These are phyloP conservation scores for Magnolia sinica DNA, from an alignment of 164 flowering plant genomes.

Conservation along the genomic window DNA sequence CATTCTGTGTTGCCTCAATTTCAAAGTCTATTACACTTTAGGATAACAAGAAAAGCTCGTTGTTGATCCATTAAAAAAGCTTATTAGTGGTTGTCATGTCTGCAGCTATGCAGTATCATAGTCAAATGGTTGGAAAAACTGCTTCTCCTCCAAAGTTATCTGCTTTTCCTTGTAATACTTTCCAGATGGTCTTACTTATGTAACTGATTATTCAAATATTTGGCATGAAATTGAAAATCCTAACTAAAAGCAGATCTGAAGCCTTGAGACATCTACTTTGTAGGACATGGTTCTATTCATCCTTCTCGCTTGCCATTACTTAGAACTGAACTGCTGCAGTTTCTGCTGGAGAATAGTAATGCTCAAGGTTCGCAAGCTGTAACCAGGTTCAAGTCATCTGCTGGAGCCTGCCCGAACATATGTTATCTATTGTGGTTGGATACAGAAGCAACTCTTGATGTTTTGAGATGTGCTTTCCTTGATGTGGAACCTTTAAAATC, in stretches of 20 bases:
- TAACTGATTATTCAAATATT: neutral
- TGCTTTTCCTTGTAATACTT: neutral
- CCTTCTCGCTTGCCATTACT: constrained; percentile 69
- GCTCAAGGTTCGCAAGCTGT: constrained; percentile 28
- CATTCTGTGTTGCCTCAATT: neutral
- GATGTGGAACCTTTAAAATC: constrained; percentile 38
- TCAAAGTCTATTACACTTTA: neutral
- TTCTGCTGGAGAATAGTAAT: constrained; percentile 62
- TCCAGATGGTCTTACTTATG: neutral
- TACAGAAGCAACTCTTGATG: constrained; percentile 88
- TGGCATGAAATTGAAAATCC: neutral
- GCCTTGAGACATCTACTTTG: constrained; percentile 16
- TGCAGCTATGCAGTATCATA: neutral
- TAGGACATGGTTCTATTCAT: constrained; percentile 86
- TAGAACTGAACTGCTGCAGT: constrained; percentile 63
- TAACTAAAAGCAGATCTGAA: constrained; percentile 4
- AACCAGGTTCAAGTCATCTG: constrained; percentile 26
- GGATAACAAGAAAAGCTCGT: too few relatives aligned
- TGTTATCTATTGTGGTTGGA: constrained; percentile 72
- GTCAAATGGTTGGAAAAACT: neutral
- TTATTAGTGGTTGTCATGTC: neutral
- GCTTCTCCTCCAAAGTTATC: neutral
- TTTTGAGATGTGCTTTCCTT: constrained; percentile 65
- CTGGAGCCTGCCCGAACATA: constrained; percentile 44
- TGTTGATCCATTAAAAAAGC: neutral